These are phyloP conservation scores for Lecanicillium sp. DNA, from an alignment of 2,329 filamentous ascomycete species.

Conservation along the genomic window DNA sequence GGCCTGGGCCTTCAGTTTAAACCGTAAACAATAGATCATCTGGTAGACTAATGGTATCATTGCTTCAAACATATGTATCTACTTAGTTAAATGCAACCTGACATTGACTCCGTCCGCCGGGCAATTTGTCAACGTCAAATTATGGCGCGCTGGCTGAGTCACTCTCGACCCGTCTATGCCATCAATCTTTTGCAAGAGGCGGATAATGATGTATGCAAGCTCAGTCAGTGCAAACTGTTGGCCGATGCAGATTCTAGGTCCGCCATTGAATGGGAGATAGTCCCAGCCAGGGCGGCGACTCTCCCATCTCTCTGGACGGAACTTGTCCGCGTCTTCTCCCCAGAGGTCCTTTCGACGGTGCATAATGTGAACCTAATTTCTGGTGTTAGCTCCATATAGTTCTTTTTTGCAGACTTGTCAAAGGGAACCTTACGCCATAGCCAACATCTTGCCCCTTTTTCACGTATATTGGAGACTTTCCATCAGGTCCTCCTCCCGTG, in stretches of 20 bases:
- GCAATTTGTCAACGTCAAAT: slow-evolving; percentile 5
- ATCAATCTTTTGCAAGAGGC: slow-evolving; percentile 9
- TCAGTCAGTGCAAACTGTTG: slow-evolving; percentile 20
- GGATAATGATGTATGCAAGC: slow-evolving; percentile 14
- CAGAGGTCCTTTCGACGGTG: slow-evolving; percentile 29
- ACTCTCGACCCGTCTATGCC: slow-evolving; percentile 1
- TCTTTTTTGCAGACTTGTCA: background rate
- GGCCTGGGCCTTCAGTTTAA: too few species aligned
- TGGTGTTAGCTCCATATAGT: slow-evolving; percentile 8
- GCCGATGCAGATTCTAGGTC: slow-evolving; percentile 19
- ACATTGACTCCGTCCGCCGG: slow-evolving; percentile 6
- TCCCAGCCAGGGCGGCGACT: slow-evolving; percentile 18
- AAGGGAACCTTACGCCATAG: slow-evolving; percentile 16
- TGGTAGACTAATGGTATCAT: too few species aligned
- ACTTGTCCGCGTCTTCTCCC: slow-evolving; percentile 29
- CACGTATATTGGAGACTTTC: slow-evolving; percentile 38
- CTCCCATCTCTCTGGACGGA: slow-evolving; percentile 31
- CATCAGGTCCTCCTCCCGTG: slow-evolving; percentile 39
- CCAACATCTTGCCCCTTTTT: slow-evolving; percentile 34
- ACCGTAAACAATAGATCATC: too few species aligned
- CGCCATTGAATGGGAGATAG: slow-evolving; percentile 19
- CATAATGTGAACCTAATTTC: slow-evolving; percentile 18
- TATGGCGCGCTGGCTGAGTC: slow-evolving; percentile 2
- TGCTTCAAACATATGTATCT: too few species aligned
- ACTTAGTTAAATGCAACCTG: slow-evolving; percentile 4